These are phyloP conservation scores for Chlamydomonas asymmetrica DNA, from an alignment of 139 green algal species.

Conservation along the genomic window DNA sequence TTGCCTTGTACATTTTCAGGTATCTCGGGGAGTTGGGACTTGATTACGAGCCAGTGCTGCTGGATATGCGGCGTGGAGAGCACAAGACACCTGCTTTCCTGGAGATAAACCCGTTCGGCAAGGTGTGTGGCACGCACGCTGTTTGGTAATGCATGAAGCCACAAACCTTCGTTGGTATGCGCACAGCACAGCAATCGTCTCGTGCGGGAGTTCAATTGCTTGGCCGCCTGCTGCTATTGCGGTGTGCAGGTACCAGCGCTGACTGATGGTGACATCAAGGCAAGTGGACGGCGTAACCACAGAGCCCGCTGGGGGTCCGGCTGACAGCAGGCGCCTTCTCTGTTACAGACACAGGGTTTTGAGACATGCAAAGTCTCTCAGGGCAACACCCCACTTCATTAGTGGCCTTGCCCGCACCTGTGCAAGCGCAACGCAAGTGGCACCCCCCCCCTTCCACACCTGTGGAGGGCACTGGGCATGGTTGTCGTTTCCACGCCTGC, in stretches of 20 bases:
- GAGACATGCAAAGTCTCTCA: too few species aligned
- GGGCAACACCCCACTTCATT: too few species aligned
- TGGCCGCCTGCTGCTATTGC: background rate
- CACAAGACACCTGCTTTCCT: slow-evolving; percentile 37
- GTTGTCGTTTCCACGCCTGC: too few species aligned
- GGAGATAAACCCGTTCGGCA: slow-evolving; percentile 46
- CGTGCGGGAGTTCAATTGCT: background rate
- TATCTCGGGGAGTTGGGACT: slow-evolving; percentile 37
- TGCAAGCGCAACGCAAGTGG: too few species aligned
- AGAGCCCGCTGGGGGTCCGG: too few species aligned
- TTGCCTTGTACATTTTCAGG: background rate
- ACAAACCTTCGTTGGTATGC: background rate
- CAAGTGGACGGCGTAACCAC: too few species aligned
- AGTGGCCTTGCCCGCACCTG: too few species aligned
- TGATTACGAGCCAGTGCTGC: slow-evolving; percentile 21
- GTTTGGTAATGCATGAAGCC: background rate
- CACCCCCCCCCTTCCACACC: too few species aligned
- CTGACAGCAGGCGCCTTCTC: too few species aligned
- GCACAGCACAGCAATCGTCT: background rate
- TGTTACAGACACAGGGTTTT: too few species aligned
- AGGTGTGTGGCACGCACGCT: slow-evolving; percentile 25
- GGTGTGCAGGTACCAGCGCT: slow-evolving; percentile 7
- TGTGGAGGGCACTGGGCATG: too few species aligned
- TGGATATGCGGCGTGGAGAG: slow-evolving; percentile 38
- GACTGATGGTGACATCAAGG: slow-evolving; percentile 20